A percentile compares a stretch with the other conserved stretches of the same genome.
phyloP scores from a whole-genome alignment of 768 basidiomycete species.

The Termitomyces sp. region DNA sequence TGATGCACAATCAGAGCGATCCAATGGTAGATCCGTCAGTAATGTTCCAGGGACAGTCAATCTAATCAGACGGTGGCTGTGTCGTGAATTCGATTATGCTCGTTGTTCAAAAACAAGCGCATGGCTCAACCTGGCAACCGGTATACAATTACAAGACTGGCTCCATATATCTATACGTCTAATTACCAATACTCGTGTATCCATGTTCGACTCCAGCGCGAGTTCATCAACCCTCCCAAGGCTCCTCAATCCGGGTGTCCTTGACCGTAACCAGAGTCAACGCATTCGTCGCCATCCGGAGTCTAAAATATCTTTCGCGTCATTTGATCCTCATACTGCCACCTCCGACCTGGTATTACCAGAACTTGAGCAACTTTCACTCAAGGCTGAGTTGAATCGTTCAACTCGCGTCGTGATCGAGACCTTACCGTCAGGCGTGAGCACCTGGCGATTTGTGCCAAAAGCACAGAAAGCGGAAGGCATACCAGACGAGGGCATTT shows the following conservation, averaged over 20 bases:
- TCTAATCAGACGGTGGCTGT: conserved; percentile 12
- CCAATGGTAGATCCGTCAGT: background rate
- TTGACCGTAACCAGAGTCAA: conserved; percentile 55
- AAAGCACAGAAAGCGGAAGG: conserved; percentile 53
- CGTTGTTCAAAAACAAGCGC: conserved; percentile 1
- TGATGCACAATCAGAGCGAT: background rate
- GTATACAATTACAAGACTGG: conserved; percentile 15
- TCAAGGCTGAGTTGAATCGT: conserved; percentile 41
- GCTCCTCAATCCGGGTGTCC: conserved; percentile 45
- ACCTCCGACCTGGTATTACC: conserved; percentile 29
- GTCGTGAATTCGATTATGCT: background rate
- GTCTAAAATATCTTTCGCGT: conserved; percentile 65
- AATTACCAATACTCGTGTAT: background rate
- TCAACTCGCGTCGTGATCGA: conserved; percentile 76
- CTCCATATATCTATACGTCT: background rate
- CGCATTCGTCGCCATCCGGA: conserved; percentile 56
- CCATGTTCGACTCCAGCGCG: conserved; percentile 8
- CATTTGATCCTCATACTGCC: conserved; percentile 67
- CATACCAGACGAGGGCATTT: conserved; percentile 58
- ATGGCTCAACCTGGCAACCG: conserved; percentile 8
- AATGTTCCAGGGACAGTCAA: background rate
- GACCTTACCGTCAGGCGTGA: conserved; percentile 45
- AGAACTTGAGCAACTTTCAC: conserved; percentile 33
- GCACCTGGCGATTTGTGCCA: conserved; percentile 75
- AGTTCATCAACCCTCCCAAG: conserved; percentile 17